Percentiles rank a stretch among this genome's conserved stretches.
These are phyloP conservation scores for Malus hybrid DNA, from an alignment of 331 rosid species.

Conservation along the genomic window DNA sequence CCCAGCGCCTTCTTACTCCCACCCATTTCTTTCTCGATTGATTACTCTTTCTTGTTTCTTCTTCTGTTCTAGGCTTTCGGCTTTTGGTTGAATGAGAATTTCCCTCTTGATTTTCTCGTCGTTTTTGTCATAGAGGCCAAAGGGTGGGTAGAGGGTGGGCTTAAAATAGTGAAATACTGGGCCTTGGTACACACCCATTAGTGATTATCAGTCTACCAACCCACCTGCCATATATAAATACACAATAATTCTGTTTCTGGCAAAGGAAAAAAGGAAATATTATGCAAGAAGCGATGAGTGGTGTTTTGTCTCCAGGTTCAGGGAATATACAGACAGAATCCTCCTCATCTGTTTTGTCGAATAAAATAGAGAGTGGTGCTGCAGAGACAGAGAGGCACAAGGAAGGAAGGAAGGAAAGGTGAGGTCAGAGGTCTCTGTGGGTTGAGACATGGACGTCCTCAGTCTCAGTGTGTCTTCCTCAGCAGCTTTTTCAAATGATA, in stretches of 20 bases:
- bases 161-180: neutral
- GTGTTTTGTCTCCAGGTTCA: neutral
- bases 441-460: neutral
- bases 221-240: neutral
- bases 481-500: neutral
- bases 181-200: neutral
- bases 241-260: too few species aligned
- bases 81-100: neutral
- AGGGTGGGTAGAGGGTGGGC: neutral
- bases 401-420: too few species aligned
- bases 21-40: neutral
- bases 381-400: neutral
- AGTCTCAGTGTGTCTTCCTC: neutral
- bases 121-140: neutral
- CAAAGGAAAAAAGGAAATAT: too few species aligned
- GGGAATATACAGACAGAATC: neutral
- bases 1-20: constrained; percentile 32
- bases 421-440: too few species aligned
- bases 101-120: too few species aligned
- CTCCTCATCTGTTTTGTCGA: too few species aligned
- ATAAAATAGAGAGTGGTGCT: neutral
- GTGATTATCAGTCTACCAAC: neutral
- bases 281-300: neutral
- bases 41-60: neutral
- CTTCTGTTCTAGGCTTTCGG: neutral